Conservation (phyloP, 208 protist species). For the Novymonas esmeraldas region DNA sequence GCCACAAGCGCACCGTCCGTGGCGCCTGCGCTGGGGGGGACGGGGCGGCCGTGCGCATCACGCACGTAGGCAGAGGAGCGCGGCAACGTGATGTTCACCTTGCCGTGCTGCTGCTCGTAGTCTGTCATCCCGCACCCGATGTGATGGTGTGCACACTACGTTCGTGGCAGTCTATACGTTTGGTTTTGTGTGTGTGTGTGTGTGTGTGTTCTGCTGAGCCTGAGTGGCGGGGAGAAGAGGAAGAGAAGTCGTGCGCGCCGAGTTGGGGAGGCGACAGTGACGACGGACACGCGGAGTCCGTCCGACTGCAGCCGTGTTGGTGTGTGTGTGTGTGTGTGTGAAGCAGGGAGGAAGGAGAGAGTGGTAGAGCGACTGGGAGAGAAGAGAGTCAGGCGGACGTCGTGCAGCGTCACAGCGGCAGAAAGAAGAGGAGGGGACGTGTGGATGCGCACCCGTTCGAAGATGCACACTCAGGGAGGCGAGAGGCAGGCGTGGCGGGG, state of each 20-base stretch:
- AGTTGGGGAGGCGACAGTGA: neutral
- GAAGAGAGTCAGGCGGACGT: conserved; percentile 4
- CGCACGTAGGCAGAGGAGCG: conserved; percentile 5
- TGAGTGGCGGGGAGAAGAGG: neutral
- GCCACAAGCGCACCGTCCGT: neutral
- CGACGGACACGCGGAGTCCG: neutral
- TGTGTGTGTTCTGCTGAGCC: neutral
- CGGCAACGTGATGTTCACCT: conserved; percentile 39
- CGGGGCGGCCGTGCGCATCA: conserved; percentile 27
- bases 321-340: neutral
- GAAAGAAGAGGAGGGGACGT: too few relatives aligned
- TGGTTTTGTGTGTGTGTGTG: neutral
- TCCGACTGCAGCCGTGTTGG: neutral
- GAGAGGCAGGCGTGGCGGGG: too few relatives aligned
- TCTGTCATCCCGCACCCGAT: conserved; percentile 19
- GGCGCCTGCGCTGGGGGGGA: neutral
- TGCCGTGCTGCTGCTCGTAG: conserved; percentile 50
- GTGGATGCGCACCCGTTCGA: too few relatives aligned
- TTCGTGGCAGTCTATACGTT: neutral
- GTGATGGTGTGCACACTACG: neutral
- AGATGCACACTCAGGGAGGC: too few relatives aligned
- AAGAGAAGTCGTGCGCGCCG: neutral
- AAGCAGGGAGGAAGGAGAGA: neutral
- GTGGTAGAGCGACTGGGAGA: neutral
- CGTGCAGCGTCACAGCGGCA: too few relatives aligned